These are phyloP conservation scores for Pleurotus salmoneostramineus DNA, from an alignment of 768 basidiomycete species.

Conservation along the genomic window DNA sequence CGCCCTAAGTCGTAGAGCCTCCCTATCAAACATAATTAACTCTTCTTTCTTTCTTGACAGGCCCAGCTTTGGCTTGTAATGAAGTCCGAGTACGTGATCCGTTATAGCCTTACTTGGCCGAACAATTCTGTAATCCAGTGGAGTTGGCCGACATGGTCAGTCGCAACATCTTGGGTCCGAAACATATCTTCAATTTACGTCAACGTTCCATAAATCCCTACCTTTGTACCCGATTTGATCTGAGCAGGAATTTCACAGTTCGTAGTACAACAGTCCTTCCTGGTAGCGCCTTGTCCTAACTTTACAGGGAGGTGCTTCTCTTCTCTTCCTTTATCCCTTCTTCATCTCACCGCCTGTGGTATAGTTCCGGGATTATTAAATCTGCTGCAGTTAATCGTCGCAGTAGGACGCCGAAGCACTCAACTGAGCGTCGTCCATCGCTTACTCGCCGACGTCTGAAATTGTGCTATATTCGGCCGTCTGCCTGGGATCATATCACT, in stretches of 20 bases:
- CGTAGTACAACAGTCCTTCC: background rate
- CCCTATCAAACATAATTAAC: background rate
- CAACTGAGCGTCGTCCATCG: background rate
- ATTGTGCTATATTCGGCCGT: constrained; percentile 1
- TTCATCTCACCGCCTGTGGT: constrained; percentile 7
- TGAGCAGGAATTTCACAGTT: too few species aligned
- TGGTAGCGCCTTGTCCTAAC: background rate
- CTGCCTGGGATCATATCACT: background rate
- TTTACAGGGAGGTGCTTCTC: background rate
- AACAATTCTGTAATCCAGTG: background rate
- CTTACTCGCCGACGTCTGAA: constrained; percentile 6
- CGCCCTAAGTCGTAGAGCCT: background rate
- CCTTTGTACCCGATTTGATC: background rate
- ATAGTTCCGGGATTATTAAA: background rate
- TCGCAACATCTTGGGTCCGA: background rate
- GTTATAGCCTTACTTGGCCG: background rate
- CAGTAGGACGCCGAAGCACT: background rate
- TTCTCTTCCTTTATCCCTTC: constrained; percentile 6
- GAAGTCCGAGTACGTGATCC: background rate
- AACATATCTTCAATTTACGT: background rate
- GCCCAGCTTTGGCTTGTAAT: background rate
- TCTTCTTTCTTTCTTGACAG: background rate
- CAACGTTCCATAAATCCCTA: background rate
- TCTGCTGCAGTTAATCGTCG: constrained; percentile 3
- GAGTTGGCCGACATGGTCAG: background rate